Conservation (phyloP, 441 rosid genomes). For the Hura crepitans region DNA sequence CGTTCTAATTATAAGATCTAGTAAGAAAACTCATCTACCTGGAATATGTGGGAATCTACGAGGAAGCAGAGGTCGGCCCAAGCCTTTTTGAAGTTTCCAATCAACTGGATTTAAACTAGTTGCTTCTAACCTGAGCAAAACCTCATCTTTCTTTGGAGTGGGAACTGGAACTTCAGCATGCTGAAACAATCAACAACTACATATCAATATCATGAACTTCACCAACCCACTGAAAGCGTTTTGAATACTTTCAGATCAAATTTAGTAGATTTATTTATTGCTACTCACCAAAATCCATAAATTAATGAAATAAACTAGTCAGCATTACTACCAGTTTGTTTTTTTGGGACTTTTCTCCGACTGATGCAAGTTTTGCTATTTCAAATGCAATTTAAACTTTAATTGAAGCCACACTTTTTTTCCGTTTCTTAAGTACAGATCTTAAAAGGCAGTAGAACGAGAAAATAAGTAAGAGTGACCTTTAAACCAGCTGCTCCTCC, state of each 20-base stretch:
- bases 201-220: neutral
- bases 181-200: slow-evolving; percentile 30
- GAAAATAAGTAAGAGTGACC: slow-evolving; percentile 26
- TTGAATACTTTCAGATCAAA: no score
- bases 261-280: neutral
- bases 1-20: neutral
- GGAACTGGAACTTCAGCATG: slow-evolving; percentile 58
- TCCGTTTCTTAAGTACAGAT: no score
- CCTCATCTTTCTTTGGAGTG: slow-evolving; percentile 42
- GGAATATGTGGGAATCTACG: slow-evolving; percentile 65
- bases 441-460: neutral
- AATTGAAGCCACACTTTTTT: no score
- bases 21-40: slow-evolving; percentile 27
- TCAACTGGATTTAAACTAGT: slow-evolving; percentile 55
- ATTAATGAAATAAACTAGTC: neutral
- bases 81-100: slow-evolving; percentile 64
- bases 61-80: slow-evolving; percentile 53
- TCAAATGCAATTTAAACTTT: no score
- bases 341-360: no score
- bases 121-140: slow-evolving; percentile 55
- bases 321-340: no score
- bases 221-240: slow-evolving; percentile 23
- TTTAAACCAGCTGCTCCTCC: slow-evolving; percentile 50
- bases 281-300: slow-evolving; percentile 50
- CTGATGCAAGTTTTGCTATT: slow-evolving; percentile 22